Conservation (phyloP, 805 yeast genomes). For the Starmerella apicola region DNA sequence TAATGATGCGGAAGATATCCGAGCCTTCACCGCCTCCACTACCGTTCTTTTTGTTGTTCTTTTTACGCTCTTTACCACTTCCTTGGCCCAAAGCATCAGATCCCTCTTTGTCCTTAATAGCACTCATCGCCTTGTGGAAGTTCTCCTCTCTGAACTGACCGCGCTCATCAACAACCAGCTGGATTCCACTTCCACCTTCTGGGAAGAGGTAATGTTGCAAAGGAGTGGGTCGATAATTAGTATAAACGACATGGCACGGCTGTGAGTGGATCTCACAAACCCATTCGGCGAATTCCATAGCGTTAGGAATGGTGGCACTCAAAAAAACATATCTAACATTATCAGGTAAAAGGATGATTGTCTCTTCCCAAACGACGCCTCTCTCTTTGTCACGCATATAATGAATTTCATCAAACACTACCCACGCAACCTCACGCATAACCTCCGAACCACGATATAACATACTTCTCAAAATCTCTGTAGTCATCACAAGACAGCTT, state of each 20-base stretch:
- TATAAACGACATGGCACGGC: constrained; percentile 97
- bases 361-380: constrained; percentile 99
- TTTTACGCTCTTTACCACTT: constrained; percentile 36
- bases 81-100: background rate
- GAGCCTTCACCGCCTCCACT: constrained; percentile 91
- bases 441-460: constrained; percentile 93
- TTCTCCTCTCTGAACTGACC: constrained; percentile 93
- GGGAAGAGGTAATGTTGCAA: constrained; percentile 95
- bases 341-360: constrained; percentile 88
- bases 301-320: constrained; percentile 95
- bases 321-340: constrained; percentile 87
- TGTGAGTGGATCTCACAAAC: constrained; percentile 87
- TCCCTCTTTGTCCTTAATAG: constrained; percentile 69
- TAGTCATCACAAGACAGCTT: constrained; percentile 95
- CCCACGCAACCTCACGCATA: constrained; percentile 99
- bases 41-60: constrained; percentile 58
- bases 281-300: constrained; percentile 99
- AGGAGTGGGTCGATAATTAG: constrained; percentile 98
- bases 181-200: constrained; percentile 97
- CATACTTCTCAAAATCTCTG: constrained; percentile 95
- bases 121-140: constrained; percentile 96
- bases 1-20: constrained; percentile 91
- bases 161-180: constrained; percentile 93
- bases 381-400: constrained; percentile 96
- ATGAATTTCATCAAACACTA: constrained; percentile 94